Conservation (phyloP, 2,329 filamentous ascomycete genomes). For the Verticillium zaregamsianum region DNA sequence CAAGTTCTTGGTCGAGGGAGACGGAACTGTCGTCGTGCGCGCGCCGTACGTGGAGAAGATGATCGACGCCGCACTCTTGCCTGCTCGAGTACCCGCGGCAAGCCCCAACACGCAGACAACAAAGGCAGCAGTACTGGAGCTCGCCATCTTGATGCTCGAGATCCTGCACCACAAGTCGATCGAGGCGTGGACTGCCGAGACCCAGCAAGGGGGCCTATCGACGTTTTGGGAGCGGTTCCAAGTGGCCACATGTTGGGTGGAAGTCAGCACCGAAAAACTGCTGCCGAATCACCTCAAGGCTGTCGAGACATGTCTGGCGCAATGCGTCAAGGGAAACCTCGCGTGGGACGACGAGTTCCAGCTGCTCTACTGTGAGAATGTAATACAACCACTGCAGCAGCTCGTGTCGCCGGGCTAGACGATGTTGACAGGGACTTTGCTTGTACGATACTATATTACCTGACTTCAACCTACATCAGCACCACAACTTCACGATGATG, state of each 20-base stretch:
- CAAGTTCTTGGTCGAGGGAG: neutral
- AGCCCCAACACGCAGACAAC: neutral
- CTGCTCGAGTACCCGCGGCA: too few species aligned
- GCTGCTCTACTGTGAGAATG: constrained; percentile 1
- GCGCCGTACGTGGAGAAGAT: constrained; percentile 1
- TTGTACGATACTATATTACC: too few species aligned
- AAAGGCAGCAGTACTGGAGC: neutral
- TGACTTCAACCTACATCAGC: too few species aligned
- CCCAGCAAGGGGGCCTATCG: neutral
- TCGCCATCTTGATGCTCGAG: neutral
- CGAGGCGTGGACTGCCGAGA: neutral
- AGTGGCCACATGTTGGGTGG: neutral
- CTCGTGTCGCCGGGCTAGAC: neutral
- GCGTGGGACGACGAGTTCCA: neutral
- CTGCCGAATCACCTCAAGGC: neutral
- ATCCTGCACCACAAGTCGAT: neutral
- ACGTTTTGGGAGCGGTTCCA: neutral
- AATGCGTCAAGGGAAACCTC: neutral
- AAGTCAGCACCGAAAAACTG: neutral
- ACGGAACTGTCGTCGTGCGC: too few species aligned
- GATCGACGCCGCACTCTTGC: neutral
- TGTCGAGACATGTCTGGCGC: neutral
- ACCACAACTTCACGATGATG: too few species aligned
- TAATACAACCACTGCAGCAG: neutral
- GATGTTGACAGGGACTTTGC: too few species aligned